These are phyloP conservation scores for Immersiella caudata DNA, from an alignment of 495 filamentous ascomycete species.

Conservation along the genomic window DNA sequence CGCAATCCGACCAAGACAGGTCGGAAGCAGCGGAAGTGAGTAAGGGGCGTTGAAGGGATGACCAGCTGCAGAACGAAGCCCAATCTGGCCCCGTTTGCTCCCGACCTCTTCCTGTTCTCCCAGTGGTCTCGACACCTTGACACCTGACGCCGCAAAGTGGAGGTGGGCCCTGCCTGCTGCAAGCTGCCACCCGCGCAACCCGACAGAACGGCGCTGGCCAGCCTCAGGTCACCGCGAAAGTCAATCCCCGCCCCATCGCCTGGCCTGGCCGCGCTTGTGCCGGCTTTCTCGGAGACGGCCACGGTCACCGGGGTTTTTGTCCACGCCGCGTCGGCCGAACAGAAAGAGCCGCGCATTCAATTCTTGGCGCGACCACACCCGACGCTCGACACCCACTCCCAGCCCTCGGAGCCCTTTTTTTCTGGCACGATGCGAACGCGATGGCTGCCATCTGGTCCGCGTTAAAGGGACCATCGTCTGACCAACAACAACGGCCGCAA, in stretches of 20 bases:
- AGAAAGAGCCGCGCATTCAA: not conserved
- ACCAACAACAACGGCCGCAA: conserved; percentile 5
- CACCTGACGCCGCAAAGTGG: not conserved
- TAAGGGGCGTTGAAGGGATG: not conserved
- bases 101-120: not conserved
- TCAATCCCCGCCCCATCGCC: not conserved
- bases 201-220: not conserved
- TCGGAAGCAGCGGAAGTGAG: conserved; percentile 12
- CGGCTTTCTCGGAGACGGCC: conserved; percentile 22
- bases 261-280: not conserved
- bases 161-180: not conserved
- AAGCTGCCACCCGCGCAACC: not conserved
- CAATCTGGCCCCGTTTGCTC: not conserved
- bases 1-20: not conserved
- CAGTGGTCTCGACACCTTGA: not conserved
- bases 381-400: not conserved
- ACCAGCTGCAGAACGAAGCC: not conserved
- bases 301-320: conserved; percentile 10
- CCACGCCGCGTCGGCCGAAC: conserved; percentile 5
- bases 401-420: not conserved
- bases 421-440: conserved; percentile 9
- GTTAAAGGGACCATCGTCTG: conserved; percentile 27
- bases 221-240: not conserved
- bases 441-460: conserved; percentile 33
- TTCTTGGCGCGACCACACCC: conserved; percentile 3